phyloP scores from a whole-genome alignment of 306 rosid species.

The Pachyrhizus erosus region DNA sequence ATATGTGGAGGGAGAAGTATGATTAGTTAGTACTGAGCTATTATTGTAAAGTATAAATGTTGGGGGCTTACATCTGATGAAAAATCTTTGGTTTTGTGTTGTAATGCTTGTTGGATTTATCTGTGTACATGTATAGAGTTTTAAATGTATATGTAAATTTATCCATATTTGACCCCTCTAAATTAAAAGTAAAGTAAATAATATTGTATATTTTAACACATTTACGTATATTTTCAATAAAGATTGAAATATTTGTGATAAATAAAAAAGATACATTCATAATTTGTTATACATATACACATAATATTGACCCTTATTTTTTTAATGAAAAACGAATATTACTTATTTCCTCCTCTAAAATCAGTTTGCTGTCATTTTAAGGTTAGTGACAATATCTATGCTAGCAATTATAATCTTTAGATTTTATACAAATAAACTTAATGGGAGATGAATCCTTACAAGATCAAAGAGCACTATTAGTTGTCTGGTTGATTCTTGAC shows the following conservation, averaged over 20 bases:
- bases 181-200: not conserved
- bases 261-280: too few relatives aligned
- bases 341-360: not conserved
- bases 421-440: not conserved
- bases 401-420: not conserved
- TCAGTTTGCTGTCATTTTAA: not conserved
- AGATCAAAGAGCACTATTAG: not conserved
- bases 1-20: constrained; percentile 87
- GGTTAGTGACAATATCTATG: not conserved
- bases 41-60: not conserved
- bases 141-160: not conserved
- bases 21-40: constrained; percentile 62
- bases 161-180: not conserved
- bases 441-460: not conserved
- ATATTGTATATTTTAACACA: not conserved
- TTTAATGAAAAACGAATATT: too few relatives aligned
- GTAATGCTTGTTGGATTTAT: not conserved
- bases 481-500: not conserved
- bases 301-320: too few relatives aligned
- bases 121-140: not conserved
- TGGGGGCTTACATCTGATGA: not conserved
- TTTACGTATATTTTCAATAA: too few relatives aligned
- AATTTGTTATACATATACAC: too few relatives aligned
- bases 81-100: not conserved
- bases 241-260: too few relatives aligned